Base-by-base conservation (phyloP, 2,329 filamentous ascomycete species). In the Fusarium guadeloupense region DNA sequence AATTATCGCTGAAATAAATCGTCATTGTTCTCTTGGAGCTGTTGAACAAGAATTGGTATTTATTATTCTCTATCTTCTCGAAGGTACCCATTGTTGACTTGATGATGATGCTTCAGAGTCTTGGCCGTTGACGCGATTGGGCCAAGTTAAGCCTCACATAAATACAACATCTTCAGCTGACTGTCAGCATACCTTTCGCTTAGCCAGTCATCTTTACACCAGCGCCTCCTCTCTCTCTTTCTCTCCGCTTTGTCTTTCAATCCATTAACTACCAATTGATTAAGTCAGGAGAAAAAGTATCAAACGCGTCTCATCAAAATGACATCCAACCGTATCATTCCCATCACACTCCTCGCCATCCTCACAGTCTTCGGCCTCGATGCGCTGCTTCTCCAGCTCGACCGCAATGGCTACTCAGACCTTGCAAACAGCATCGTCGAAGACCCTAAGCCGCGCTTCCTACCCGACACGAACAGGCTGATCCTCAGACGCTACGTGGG, bases 301-400 rank as follows among this genome's bases (percentile, higher is more conserved):
- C 6, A 12, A 16, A 23, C 1, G n/a, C 13, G 26, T 5, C 17
- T 39, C 50, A 43, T 37, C 50, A 37, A n/a, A 20, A 52, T 62
- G 39, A 14, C 50, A 31, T 41, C 57, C 31, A 46, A 40, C 9
- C 64, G 60, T 10, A 40, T 59, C 9, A 21, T 58, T 4, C 35
- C 67, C 23, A 43, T 71, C 6, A 20, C 44, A 19, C 16, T 63
- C 47, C 48, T 71, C 17, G 13, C 30, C 28, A 9, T 44, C 41
- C 37, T 70, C 44, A 35, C 51, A n/a, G 16, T 68, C 45, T 61
- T 70, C 17, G 66, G 43, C 19, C 17, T 59, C n/a, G 63, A 71
- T 55, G 53, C 63, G 28, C 54, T 70, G 21, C 21, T 58, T 10
- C 52, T 61, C 10, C 70, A 72, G 28, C 44, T 70, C 23, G 6